phyloP scores from a whole-genome alignment of 2,329 filamentous ascomycete species.

The Byssoonygena ceratinophila region DNA sequence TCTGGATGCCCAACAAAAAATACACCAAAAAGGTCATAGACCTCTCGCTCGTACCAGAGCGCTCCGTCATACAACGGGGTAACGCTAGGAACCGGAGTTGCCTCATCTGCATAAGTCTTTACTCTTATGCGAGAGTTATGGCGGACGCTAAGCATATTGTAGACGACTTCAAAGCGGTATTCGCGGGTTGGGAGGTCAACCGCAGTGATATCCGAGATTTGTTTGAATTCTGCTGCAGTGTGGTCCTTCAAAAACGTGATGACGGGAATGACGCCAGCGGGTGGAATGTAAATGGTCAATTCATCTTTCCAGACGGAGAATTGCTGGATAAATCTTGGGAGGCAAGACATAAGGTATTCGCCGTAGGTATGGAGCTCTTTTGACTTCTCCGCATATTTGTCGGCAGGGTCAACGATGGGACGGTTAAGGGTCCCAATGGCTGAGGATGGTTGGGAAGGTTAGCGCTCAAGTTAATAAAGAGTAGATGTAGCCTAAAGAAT shows the following conservation, averaged over 20 bases:
- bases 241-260: constrained; percentile 96
- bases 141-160: constrained; percentile 89
- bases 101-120: constrained; percentile 98
- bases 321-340: constrained; percentile 98
- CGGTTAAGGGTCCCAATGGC: constrained; percentile 56
- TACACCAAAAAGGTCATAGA: constrained; percentile 94
- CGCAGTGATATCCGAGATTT: constrained; percentile 81
- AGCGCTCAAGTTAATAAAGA: neutral
- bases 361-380: constrained; percentile 88
- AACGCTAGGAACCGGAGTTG: constrained; percentile 81
- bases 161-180: constrained; percentile 94
- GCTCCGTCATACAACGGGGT: constrained; percentile 82
- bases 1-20: constrained; percentile 96
- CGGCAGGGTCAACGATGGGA: constrained; percentile 78
- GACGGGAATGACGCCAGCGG: constrained; percentile 77
- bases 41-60: constrained; percentile 97
- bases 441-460: constrained; percentile 21
- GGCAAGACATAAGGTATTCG: constrained; percentile 87
- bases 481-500: no score
- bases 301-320: constrained; percentile 99
- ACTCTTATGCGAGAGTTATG: constrained; percentile 95
- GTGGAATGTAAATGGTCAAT: constrained; percentile 84
- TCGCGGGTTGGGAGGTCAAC: constrained; percentile 93
- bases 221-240: constrained; percentile 92
- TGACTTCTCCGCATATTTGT: constrained; percentile 81